Base-by-base conservation (phyloP, 2,329 filamentous ascomycete species). In the Xylaria hypoxylon region DNA sequence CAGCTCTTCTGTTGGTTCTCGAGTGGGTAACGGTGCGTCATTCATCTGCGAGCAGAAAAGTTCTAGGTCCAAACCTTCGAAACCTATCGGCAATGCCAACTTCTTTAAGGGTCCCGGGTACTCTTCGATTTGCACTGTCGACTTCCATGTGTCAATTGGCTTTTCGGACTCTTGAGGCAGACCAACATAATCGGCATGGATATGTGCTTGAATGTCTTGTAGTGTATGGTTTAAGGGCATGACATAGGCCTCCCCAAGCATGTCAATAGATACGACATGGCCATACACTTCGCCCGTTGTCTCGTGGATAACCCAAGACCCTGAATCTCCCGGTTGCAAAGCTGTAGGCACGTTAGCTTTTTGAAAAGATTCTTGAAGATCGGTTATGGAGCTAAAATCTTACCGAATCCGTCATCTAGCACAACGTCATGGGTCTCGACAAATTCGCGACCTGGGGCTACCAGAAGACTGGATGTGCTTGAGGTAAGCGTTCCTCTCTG, bases 251-350 rank as follows among this genome's bases (percentile, higher is more conserved):
- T 60, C 66, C 26, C 66, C 66, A 35, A 66, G 66, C 53, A 56
- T 66, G 31, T 68, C 66, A 4, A 17, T 52, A 22, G 53, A 65
- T 38, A 66, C 63, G 22, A 68, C 52, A 50, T 68, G 66, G 40
- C 66, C 62, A 51, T 62, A 68, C 1, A 68, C 59, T 40, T 62
- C 59, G 13, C 59, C 48, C 24, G 62, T 68, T 24, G 6, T 11
- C 26, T 56, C 59, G 19, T 26, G 2, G 42, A 65, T 48, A 28
- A 63, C 63, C 66, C 66, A 66, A 26, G 59, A 55, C 7, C 66
- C 66, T 10, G 59, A 68, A 33, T 66, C 63, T 8, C 66, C 66
- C 2, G 45, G 38, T 22, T 55, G 17, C 5, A 66, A 44, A 51
- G 24, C 66, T 68, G 13, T 4, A 33, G 2, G 3, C 19, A 52